phyloP scores from a whole-genome alignment of 208 protist species.

The Leishmania turanica region DNA sequence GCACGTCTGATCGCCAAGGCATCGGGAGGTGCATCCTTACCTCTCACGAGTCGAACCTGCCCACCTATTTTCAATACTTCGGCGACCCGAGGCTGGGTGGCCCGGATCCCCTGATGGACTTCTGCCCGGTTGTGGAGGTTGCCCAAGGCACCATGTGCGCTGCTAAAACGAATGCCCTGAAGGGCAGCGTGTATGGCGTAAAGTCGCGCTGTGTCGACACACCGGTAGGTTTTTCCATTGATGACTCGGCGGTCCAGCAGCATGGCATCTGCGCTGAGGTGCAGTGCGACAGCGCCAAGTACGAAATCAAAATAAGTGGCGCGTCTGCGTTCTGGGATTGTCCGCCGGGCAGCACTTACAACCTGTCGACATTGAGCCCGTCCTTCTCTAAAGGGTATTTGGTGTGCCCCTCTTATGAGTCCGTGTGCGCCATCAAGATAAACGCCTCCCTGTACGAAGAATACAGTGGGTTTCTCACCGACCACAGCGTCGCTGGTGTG shows the following conservation, averaged over 20 bases:
- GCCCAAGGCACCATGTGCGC: constrained; percentile 35
- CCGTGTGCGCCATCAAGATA: constrained; percentile 32
- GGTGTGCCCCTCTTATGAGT: constrained; percentile 34
- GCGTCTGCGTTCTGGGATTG: constrained; percentile 10
- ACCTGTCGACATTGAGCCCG: constrained; percentile 3
- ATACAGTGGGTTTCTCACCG: neutral
- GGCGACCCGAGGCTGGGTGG: constrained; percentile 20
- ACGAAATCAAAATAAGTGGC: constrained; percentile 15
- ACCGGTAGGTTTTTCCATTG: neutral
- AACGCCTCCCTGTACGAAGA: neutral
- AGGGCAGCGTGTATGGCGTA: neutral
- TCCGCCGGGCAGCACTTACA: constrained; percentile 7
- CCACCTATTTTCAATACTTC: constrained; percentile 55
- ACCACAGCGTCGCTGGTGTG: neutral
- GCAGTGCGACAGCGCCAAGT: constrained; percentile 17
- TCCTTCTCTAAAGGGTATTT: constrained; percentile 27
- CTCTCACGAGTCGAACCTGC: neutral
- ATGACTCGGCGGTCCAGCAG: neutral
- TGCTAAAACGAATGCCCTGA: neutral
- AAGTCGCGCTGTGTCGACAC: neutral
- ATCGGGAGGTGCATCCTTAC: constrained; percentile 35
- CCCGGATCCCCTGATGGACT: constrained; percentile 36
- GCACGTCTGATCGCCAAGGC: constrained; percentile 31
- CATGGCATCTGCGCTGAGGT: constrained; percentile 29
- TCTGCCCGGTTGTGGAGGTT: constrained; percentile 36